Evolutionary conservation across 2,329 filamentous ascomycete genomes (phyloP), one percentile per base, ranked within the genome.

Genomic region (Colletotrichum lini): DNA sequence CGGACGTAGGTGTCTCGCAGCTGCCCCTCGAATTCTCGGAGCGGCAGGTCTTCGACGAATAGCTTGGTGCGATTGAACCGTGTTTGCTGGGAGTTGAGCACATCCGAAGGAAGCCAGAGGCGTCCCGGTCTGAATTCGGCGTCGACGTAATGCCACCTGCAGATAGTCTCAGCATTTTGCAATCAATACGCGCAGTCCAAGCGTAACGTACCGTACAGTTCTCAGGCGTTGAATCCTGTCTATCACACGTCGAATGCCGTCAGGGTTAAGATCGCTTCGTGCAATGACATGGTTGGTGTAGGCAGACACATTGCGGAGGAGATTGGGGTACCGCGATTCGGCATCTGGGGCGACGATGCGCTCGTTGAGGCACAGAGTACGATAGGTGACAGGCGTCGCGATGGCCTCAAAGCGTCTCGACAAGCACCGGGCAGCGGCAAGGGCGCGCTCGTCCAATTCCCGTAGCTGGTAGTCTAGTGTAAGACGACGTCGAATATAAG

Each of bases 301-400:
- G 50, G 74, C 64, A 30, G 77, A 80, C 9, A 86, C 78, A 65
- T 84, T 78, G 38, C 77, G 73, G 26, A 83, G 74, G 9, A 79
- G 77, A 4, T 76, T 67, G 4, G 82, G 79, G 61, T 81, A 81
- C 12, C 73, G 73, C 16, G 67, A 73, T 50, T 81, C 78, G n/a
- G 80, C 79, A 60, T 79, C 75, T 8, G 76, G 76, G 13, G 77
- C 76, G 58, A 85, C 77, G 15, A 86, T 79, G 47, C 73, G 69
- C 52, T 80, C 76, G 61, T 82, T 85, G 23, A 87, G 74, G 1
- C 75, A 74, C 26, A 87, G 65, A 10, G 75, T 78, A 42, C 79
- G 79, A 74, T 86, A 87, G 49, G 78, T 75, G 26, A 86, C 80
- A 0, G 85, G 85, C 13, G 80, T 84, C 49, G 81, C 79, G 50